Conservation (phyloP, 805 yeast species). For the Kazachstania viticola region DNA sequence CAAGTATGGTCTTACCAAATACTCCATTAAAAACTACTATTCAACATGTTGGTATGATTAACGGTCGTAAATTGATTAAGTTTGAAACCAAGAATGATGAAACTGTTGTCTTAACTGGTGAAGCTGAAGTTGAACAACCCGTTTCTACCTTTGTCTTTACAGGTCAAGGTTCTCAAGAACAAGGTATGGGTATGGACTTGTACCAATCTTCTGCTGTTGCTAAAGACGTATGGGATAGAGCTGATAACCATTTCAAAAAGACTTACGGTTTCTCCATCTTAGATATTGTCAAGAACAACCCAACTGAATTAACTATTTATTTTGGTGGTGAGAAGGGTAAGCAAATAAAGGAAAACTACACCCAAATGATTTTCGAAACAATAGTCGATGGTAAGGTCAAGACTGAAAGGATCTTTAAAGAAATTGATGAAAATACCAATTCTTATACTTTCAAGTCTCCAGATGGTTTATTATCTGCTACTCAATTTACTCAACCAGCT, state of each 20-base stretch:
- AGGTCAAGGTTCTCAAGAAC: constrained; percentile 99
- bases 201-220: constrained; percentile 88
- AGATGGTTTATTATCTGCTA: constrained; percentile 90
- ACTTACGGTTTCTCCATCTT: constrained; percentile 96
- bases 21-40: constrained; percentile 76
- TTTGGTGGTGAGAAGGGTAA: constrained; percentile 98
- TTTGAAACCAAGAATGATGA: constrained; percentile 80
- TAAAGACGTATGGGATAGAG: constrained; percentile 92
- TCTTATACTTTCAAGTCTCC: constrained; percentile 86
- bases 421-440: constrained; percentile 67
- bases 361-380: constrained; percentile 95
- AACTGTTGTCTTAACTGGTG: constrained; percentile 77
- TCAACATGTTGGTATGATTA: constrained; percentile 97
- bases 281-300: constrained; percentile 91
- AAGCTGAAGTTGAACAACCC: constrained; percentile 98
- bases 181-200: constrained; percentile 99
- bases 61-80: constrained; percentile 94
- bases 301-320: constrained; percentile 87
- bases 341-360: constrained; percentile 86
- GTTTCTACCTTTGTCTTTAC: constrained; percentile 93
- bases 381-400: constrained; percentile 72
- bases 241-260: constrained; percentile 82
- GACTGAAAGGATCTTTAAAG: constrained; percentile 93
- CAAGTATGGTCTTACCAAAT: constrained; percentile 96
- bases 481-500: constrained; percentile 99